These are phyloP conservation scores for Coffea eugenioides DNA, from an alignment of 257 asterid species.

Conservation along the genomic window DNA sequence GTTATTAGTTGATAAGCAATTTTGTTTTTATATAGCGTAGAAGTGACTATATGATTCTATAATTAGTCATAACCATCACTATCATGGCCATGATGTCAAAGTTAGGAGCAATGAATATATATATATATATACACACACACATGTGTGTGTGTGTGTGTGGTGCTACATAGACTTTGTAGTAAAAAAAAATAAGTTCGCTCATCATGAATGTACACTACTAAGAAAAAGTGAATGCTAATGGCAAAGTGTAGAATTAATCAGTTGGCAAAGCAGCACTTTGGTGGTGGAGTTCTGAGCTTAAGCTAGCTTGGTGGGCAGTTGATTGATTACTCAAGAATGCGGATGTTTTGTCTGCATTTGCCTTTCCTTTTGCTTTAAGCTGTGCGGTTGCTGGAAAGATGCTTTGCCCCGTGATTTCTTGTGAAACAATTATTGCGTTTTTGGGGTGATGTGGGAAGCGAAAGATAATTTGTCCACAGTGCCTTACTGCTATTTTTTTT, in stretches of 20 bases:
- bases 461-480: too few relatives aligned
- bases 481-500: neutral
- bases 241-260: neutral
- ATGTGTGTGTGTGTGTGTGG: too few relatives aligned
- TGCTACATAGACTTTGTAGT: too few relatives aligned
- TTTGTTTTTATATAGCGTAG: neutral
- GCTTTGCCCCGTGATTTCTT: neutral
- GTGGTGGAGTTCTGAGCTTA: neutral
- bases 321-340: neutral
- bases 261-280: neutral
- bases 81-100: neutral
- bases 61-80: neutral
- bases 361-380: neutral
- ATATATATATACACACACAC: too few relatives aligned
- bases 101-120: neutral
- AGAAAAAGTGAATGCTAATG: neutral
- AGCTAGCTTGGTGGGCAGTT: neutral
- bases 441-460: neutral
- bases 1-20: neutral
- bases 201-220: too few relatives aligned
- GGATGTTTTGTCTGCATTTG: neutral
- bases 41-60: neutral
- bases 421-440: neutral
- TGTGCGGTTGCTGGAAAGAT: conserved; percentile 1
- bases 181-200: too few relatives aligned